Base-by-base conservation (phyloP, 768 basidiomycete genomes). In the Lyophyllum shimeji region DNA sequence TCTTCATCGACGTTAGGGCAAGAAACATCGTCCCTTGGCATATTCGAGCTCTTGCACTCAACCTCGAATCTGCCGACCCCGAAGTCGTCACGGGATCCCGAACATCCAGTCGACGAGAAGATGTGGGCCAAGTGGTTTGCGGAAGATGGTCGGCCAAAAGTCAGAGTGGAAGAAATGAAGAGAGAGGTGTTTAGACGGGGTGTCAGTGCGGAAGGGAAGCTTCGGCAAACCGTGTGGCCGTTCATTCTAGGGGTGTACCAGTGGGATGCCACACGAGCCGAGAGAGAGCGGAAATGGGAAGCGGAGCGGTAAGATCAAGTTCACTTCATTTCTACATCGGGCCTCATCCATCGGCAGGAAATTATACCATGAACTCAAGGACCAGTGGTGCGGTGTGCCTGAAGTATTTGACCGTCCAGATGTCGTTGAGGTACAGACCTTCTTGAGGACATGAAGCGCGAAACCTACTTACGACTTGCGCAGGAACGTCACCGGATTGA, bases 401-500 rank as follows among this genome's bases (percentile, higher is more conserved):
- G 90, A 90, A 60, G 86, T 93, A 9, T 93, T 89, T 67, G 87
- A 89, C 63, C 82, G 87, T 47, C 81, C 83, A 56, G 90, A 92
- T 65, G 81, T 91, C 50, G 69, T 91, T 29, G 96, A 99, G 73
- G 92, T 93, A 64, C 63, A 60, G 59, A n/a, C 3, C 40, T 69
- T 68, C 55, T 18, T 34, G 47, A 51, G 20, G 7, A 57, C 46
- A 45, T 53, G 9, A 34, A 23, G 20, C 23, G n/a, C 6, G 27
- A 29, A 29, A 53, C 21, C 24, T 12, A 34, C 18, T 13, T 2
- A 15, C 11, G n/a, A 21, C 13, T 21, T 13, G 3, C 31, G n/a
- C 43, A 52, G 87, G 93, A 94, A 67, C 84, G 90, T n/a, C 93
- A 94, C 71, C 84, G 93, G 23, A 93, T 94, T 63, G 93, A 98